Evolutionary conservation across 176 grass and related monocot species (phyloP).

Genomic region (Aegilops bicornis): DNA sequence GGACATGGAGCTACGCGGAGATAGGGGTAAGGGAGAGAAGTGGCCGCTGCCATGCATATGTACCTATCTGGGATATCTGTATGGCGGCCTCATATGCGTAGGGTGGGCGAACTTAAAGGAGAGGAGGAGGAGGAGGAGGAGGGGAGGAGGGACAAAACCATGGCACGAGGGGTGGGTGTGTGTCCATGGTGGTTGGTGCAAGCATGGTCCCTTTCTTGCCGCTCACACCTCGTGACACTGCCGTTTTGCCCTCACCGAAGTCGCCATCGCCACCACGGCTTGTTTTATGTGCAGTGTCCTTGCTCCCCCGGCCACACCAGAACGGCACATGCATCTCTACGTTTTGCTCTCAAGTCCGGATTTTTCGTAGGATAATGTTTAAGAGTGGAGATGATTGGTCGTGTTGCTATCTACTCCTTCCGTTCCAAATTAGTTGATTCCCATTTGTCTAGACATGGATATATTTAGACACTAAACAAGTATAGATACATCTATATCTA

Average conservation of each 20-base stretch:
- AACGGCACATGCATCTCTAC: background rate
- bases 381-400: background rate
- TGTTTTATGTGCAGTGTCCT: conserved; percentile 5
- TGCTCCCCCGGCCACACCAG: background rate
- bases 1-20: background rate
- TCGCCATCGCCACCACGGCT: conserved; percentile 10
- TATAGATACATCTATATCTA: too few relatives aligned
- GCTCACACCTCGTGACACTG: conserved; percentile 30
- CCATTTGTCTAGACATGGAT: too few relatives aligned
- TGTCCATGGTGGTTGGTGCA: conserved; percentile 25
- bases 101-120: background rate
- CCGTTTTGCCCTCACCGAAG: conserved; percentile 30
- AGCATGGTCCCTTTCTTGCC: conserved; percentile 32
- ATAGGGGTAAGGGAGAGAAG: background rate
- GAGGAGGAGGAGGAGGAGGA: conserved; percentile 26
- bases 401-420: too few relatives aligned
- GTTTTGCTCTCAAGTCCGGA: background rate
- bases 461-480: too few relatives aligned
- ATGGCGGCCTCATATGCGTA: background rate
- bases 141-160: conserved; percentile 35
- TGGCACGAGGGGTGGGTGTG: conserved; percentile 31
- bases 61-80: background rate
- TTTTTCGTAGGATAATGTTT: background rate
- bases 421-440: too few relatives aligned
- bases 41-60: background rate